These are phyloP conservation scores for Fusarium agapanthi DNA, from an alignment of 2,329 filamentous ascomycete species.

Conservation along the genomic window DNA sequence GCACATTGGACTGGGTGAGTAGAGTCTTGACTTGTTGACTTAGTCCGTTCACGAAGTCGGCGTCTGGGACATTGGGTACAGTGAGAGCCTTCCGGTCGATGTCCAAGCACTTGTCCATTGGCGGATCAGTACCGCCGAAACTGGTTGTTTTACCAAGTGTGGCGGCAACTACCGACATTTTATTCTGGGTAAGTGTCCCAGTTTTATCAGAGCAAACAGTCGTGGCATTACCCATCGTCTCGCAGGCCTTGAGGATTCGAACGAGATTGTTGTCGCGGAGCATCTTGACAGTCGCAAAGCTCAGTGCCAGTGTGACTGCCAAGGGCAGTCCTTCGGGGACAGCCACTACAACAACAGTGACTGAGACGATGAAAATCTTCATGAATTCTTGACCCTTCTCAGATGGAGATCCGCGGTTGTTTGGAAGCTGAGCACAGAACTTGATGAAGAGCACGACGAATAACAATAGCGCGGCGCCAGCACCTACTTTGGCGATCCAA, in stretches of 20 bases:
- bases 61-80: constrained; percentile 41
- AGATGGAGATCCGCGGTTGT: constrained; percentile 57
- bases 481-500: constrained; percentile 56
- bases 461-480: constrained; percentile 74
- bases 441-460: constrained; percentile 83
- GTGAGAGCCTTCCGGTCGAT: constrained; percentile 32
- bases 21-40: constrained; percentile 61
- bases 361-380: constrained; percentile 70
- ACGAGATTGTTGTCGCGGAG: constrained; percentile 76
- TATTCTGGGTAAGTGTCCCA: constrained; percentile 64
- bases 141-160: constrained; percentile 61
- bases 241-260: constrained; percentile 72
- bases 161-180: constrained; percentile 78
- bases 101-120: constrained; percentile 35
- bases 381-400: constrained; percentile 68
- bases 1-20: constrained; percentile 64
- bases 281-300: constrained; percentile 75
- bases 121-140: constrained; percentile 41
- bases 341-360: constrained; percentile 73
- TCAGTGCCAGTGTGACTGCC: constrained; percentile 73
- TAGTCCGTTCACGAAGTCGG: constrained; percentile 38
- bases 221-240: constrained; percentile 77
- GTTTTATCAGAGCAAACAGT: constrained; percentile 77
- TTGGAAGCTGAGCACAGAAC: constrained; percentile 71
- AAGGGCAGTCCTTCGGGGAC: constrained; percentile 73